Evolutionary conservation across 257 asterid genomes (phyloP), one percentile per base, ranked within the genome.

Genomic region (Eucommia ulmoides): DNA sequence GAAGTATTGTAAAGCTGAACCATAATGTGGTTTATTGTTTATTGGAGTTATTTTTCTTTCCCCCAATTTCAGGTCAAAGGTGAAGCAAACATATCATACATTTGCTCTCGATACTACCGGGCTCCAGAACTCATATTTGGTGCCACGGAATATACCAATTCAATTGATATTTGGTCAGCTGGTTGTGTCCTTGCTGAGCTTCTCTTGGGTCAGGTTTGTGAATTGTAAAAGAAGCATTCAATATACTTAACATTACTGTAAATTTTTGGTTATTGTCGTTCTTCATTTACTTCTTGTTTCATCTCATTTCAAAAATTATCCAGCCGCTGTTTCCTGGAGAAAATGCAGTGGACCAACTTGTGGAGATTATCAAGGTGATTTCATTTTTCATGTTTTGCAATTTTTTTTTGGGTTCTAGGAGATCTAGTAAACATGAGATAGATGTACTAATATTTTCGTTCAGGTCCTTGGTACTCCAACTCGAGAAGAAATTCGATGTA

Each of bases 391-490:
- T 25, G 57, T 24, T 22, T 45, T 38, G 19, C 45, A 35, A 20
- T 11, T 24, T 22, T 51, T 24, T 24, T 51, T n/a, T 25, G 33
- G 21, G 24, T 33, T 26, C 44, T 41, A 55, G 19, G 33, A 47
- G 22, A 33, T 21, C 29, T 18, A 23, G 50, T 45, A 22, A 41
- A 12, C 18, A 51, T 49, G 56, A 16, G 22, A 55, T 41, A 48
- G n/a, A 20, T 47, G 16, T 68, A 50, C 62, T 70, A 52, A 73
- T 23, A 51, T 41, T 52, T 63, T 65, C 48, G 51, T 24, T 20
- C 56, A 87, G 97, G 97, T 88, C 42, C 88, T 88, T 58, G 97
- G 97, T 60, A 88, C 97, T 46, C 97, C 97, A 48, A 88, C 94
- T 44, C 74, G 97, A 50, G 97, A 88, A 61, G 97, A 88, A 69